Evolutionary conservation across 2,329 filamentous ascomycete species (phyloP).

Genomic region (Polychaeton citri): DNA sequence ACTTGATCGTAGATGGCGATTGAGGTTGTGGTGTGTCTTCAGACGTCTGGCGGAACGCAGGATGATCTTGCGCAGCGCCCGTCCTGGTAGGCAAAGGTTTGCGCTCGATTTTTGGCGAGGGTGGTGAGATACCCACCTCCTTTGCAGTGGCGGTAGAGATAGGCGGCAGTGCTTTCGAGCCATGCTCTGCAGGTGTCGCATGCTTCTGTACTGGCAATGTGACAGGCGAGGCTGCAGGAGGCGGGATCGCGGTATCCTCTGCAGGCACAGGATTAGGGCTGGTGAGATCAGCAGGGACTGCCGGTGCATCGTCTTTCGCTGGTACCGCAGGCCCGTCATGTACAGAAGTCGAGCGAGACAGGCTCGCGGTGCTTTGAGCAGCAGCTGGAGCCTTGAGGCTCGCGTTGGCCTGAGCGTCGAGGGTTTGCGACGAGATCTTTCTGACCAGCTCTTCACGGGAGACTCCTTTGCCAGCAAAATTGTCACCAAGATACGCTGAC

Average conservation of each 20-base stretch:
- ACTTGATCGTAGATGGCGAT: constrained; percentile 15
- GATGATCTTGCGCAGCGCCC: constrained; percentile 24
- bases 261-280: neutral
- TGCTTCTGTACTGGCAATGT: neutral
- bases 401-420: neutral
- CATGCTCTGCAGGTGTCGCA: constrained; percentile 4
- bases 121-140: constrained; percentile 7
- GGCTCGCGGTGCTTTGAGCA: neutral
- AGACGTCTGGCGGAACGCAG: constrained; percentile 23
- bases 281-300: neutral
- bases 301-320: constrained; percentile 10
- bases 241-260: constrained; percentile 2
- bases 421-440: constrained; percentile 16
- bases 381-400: neutral
- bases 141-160: constrained; percentile 9
- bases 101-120: constrained; percentile 15
- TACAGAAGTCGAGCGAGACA: neutral
- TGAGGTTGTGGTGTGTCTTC: constrained; percentile 6
- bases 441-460: constrained; percentile 14
- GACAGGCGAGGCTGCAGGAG: constrained; percentile 2
- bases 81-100: constrained; percentile 19
- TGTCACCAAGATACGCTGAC: constrained; percentile 70
- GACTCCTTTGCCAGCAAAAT: constrained; percentile 43
- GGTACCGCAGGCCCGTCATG: constrained; percentile 22
- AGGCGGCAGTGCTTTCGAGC: neutral